Evolutionary conservation across 192 early-diverging fungal genomes (phyloP).

Genomic region (Lobulomyces angularis): DNA sequence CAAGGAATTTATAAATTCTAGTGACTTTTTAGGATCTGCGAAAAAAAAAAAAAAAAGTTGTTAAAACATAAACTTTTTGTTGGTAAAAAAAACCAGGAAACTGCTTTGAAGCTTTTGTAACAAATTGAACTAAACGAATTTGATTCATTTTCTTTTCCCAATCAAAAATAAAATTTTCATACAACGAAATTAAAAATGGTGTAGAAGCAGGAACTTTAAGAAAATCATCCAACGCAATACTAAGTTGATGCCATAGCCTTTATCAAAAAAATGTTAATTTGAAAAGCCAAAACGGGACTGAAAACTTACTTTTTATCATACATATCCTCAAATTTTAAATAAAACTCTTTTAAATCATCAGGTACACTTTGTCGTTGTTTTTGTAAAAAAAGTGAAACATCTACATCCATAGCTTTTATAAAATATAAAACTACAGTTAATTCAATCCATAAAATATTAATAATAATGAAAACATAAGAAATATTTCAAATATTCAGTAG

Average conservation of each 20-base stretch:
- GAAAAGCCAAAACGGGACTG: not conserved
- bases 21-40: conserved; percentile 51
- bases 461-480: too few relatives aligned
- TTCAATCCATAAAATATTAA: too few relatives aligned
- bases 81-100: conserved; percentile 39
- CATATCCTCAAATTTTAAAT: conserved; percentile 74
- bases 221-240: conserved; percentile 64
- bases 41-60: too few relatives aligned
- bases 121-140: conserved; percentile 76
- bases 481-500: too few relatives aligned
- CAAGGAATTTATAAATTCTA: conserved; percentile 61
- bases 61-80: conserved; percentile 8
- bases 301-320: conserved; percentile 84
- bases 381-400: conserved; percentile 60
- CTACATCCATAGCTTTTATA: conserved; percentile 54
- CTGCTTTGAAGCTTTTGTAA: conserved; percentile 60
- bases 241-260: conserved; percentile 98
- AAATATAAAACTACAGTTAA: too few relatives aligned
- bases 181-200: conserved; percentile 66
- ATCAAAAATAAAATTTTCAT: conserved; percentile 82
- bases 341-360: conserved; percentile 58
- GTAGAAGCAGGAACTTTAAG: conserved; percentile 64
- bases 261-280: not conserved
- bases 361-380: conserved; percentile 56
- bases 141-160: conserved; percentile 94